Base-by-base conservation (phyloP, 352 stramenopile species). In the Blastocystis sp. region DNA sequence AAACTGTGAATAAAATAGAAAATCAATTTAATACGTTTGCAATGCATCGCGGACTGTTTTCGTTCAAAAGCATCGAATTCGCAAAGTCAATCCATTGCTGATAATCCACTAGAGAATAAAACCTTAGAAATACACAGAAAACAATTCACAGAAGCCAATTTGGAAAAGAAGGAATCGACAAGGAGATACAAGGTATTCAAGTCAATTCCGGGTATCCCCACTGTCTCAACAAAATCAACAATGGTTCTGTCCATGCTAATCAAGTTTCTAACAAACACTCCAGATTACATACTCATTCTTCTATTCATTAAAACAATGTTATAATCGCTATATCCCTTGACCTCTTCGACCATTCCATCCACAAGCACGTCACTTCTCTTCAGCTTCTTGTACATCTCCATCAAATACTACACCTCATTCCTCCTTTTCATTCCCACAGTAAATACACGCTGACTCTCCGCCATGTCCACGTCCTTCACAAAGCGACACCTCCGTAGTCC, bases 401-500 rank as follows among this genome's bases (percentile, higher is more conserved):
- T 53, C 13, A 84, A 43, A 26, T 61, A 84, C 73, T 84, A 84
- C 39, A 2, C 20, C n/a, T 84, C 50, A 84, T 18, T 15, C 18
- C 15, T 37, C 9, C 34, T 50, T 8, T 53, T 7, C 23, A 23
- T 29, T 45, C 70, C 4, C 50, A 84, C 73, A 23, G 29, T 45
- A 13, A 84, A 45, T 26, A 61, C 73, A 3, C 47, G 13, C 13
- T 26, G 47, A 68, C 73, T 84, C 73, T 84, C 73, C 11, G 20
- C 73, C 50, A 84, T 84, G 13, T 64, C 50, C 73, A 84, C 73
- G 26, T 84, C 73, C 73, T 84, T 66, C 73, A 84, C 73, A 68
- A 69, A 84, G 3, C 53, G 20, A 29, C 73, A 84, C 20, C 26
- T 34, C n/a, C 45, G 73, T 23, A 84, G 53, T 29, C 47, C 73